These are phyloP conservation scores for Schizosaccharomyces cryophilus DNA, from an alignment of 805 yeast species.

Conservation along the genomic window DNA sequence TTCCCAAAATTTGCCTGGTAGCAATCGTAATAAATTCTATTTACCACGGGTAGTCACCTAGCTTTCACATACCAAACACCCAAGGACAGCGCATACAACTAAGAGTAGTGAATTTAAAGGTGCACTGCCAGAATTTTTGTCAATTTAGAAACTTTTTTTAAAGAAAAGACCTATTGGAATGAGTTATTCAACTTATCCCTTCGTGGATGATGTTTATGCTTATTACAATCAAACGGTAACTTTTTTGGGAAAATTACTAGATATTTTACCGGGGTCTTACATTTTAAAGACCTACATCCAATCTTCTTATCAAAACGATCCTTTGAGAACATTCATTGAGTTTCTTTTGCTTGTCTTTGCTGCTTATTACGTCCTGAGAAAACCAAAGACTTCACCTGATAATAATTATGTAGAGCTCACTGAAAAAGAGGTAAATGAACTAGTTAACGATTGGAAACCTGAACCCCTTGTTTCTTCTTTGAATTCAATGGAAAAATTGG, in stretches of 20 bases:
- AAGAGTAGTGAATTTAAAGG: too few species aligned
- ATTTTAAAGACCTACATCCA: constrained; percentile 35
- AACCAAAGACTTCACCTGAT: constrained; percentile 52
- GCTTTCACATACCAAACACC: too few species aligned
- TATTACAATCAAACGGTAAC: neutral
- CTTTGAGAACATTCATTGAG: constrained; percentile 69
- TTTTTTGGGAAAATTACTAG: neutral
- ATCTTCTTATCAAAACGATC: constrained; percentile 81
- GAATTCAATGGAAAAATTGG: constrained; percentile 31
- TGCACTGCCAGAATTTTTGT: too few species aligned
- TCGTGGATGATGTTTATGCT: constrained; percentile 1
- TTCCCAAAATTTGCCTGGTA: too few species aligned
- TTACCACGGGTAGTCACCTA: too few species aligned
- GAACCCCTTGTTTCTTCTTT: constrained; percentile 43
- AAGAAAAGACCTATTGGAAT: neutral
- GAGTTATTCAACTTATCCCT: neutral
- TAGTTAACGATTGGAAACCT: constrained; percentile 81
- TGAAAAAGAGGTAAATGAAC: constrained; percentile 45
- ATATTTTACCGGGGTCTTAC: constrained; percentile 18
- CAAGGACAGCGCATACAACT: too few species aligned
- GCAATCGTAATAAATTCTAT: too few species aligned
- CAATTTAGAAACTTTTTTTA: neutral
- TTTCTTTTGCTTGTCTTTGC: constrained; percentile 56
- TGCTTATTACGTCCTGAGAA: constrained; percentile 53
- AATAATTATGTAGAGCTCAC: constrained; percentile 33